Evolutionary conservation across 148 eudicot species (phyloP), one percentile per base, ranked within the genome.

Genomic region (Limonium bicolor): DNA sequence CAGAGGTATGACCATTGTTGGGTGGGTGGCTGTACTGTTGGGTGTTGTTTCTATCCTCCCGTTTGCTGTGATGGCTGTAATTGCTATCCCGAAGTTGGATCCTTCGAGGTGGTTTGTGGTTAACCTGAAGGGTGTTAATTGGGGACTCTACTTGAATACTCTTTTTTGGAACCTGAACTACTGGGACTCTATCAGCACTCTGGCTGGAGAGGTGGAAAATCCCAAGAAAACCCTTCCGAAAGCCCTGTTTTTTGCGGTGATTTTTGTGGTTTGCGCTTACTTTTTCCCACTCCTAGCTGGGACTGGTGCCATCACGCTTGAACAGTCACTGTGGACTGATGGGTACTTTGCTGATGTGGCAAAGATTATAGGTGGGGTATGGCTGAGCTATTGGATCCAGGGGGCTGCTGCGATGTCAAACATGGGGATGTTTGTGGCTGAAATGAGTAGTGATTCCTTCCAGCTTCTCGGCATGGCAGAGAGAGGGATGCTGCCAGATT

Each of bases 381-480:
- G 85, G 85, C 34, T 77, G 55, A 69, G 85, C 52, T 69, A 73
- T 76, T 77, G 85, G 85, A 53, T 77, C 6, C 76, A 69, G 35
- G 85, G 68, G 21, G 85, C 85, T 18, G 76, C 85, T 27, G 85
- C 85, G 14, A 50, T 73, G 71, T 66, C 85, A 20, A 77, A 77
- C 55, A 73, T 77, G 79, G 85, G 85, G 3, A 72, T 77, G 85
- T 77, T 77, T 56, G 76, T 77, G 48, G 75, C 83, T 25, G 83
- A 76, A 48, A 69, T 69, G 74, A 69, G 74, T 35, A 64, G 74
- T 3, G 74, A 69, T 27, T 69, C 74, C 7, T 69, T 69, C 53
- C 74, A 69, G 36, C 69, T 69, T 29, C 34, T 69, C 26, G 74
- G 74, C 2, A 69, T 69, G 74, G 74, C 74, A 13, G 74, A 69